Conservation (phyloP, 371 early-diverging fungal species). For the Smittium culicis region DNA sequence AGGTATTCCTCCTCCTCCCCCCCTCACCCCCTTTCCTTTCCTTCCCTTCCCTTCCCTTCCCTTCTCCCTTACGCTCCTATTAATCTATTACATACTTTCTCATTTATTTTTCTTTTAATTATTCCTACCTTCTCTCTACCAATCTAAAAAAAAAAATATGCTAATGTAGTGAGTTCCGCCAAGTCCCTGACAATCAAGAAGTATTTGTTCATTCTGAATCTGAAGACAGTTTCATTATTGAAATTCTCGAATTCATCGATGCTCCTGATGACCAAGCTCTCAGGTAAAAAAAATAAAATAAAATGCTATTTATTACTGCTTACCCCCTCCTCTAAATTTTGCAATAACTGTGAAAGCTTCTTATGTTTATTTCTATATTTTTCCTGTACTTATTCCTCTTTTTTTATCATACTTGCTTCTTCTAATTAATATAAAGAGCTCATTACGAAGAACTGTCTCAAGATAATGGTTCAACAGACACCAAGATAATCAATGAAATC, state of each 20-base stretch:
- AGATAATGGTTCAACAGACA: conserved; percentile 44
- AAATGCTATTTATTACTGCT: neutral
- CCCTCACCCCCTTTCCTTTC: too few relatives aligned
- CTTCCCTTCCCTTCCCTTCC: too few relatives aligned
- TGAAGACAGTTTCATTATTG: conserved; percentile 66
- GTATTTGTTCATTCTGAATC: conserved; percentile 57
- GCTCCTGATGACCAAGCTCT: conserved; percentile 37
- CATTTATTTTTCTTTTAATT: too few relatives aligned
- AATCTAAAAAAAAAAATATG: too few relatives aligned
- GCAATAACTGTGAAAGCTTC: neutral
- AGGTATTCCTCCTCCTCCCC: neutral
- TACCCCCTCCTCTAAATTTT: neutral
- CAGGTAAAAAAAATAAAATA: conserved; percentile 28
- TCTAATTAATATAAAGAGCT: conserved; percentile 31
- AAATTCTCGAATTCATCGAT: conserved; percentile 50
- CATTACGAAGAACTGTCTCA: conserved; percentile 62
- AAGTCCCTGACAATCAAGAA: conserved; percentile 78
- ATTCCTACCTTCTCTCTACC: too few relatives aligned
- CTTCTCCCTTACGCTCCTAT: too few relatives aligned
- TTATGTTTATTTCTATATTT: neutral
- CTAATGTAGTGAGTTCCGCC: conserved; percentile 46
- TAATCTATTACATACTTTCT: too few relatives aligned
- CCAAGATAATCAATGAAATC: conserved; percentile 17
- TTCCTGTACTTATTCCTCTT: neutral
- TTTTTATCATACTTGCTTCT: conserved; percentile 6